Percentiles rank a stretch among this genome's conserved stretches.
These are phyloP conservation scores for Paulownia fortunei DNA, from an alignment of 257 asterid species.

Conservation along the genomic window DNA sequence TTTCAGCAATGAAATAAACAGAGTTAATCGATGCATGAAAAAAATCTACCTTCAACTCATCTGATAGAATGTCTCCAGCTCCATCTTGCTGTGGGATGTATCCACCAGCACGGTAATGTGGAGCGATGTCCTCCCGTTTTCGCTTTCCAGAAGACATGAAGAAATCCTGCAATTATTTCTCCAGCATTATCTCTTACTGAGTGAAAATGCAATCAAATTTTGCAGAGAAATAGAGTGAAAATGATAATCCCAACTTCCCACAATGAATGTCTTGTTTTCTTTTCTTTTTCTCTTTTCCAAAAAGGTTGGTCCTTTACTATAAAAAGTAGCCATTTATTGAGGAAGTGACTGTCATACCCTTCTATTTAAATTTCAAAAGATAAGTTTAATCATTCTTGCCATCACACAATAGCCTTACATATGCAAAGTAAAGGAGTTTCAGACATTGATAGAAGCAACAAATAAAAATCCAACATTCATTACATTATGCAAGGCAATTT, in stretches of 20 bases:
- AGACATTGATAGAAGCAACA: background rate
- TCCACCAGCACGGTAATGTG: slow-evolving; percentile 72
- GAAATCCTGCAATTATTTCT: slow-evolving; percentile 69
- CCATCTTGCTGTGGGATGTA: slow-evolving; percentile 99
- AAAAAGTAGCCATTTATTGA: background rate
- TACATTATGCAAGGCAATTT: background rate
- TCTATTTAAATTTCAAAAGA: background rate
- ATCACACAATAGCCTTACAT: background rate
- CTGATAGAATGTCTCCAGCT: slow-evolving; percentile 62
- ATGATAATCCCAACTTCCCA: background rate
- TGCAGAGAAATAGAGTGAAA: background rate
- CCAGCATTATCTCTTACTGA: slow-evolving; percentile 20
- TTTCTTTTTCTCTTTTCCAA: background rate
- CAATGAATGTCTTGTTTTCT: background rate
- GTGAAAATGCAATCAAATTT: slow-evolving; percentile 17
- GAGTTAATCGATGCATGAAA: slow-evolving; percentile 13
- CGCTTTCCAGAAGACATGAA: slow-evolving; percentile 81
- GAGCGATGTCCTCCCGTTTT: slow-evolving; percentile 76
- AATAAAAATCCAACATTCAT: background rate
- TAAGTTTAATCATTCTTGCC: background rate
- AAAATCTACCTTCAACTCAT: slow-evolving; percentile 58
- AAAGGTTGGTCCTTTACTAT: background rate
- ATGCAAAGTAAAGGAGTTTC: background rate
- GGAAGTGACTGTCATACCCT: slow-evolving; percentile 3
- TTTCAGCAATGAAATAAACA: slow-evolving; percentile 25